Base-by-base conservation (phyloP, 305 asterid species). In the Solanum hybrid region DNA sequence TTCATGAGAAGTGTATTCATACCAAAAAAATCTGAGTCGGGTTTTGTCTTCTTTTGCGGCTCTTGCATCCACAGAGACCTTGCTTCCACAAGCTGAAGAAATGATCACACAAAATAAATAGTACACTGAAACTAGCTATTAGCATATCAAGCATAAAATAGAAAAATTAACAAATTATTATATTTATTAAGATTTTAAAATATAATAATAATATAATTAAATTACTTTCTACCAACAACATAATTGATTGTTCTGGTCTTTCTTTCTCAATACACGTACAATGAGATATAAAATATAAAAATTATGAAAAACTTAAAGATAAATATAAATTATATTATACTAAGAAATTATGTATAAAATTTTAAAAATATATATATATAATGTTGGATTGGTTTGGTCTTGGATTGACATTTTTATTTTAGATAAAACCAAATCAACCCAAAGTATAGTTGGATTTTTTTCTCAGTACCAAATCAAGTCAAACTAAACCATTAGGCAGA, bases 31-130 rank as follows among this genome's bases (percentile, higher is more conserved):
- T 93, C 90, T 84, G 94, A 90, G 65, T 93, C 93, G 26, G 93
- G 96, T 93, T 95, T 96, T 24, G 94, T 91, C 90, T 75, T 94
- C 93, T 95, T 96, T 90, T 97, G 93, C 95, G 96, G 94, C 92
- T 95, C 95, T 90, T 97, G 93, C 96, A 96, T 95, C 99, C 99
- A 97, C 96, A 93, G 93, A 51, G 94, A 92, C 92, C 99, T 93
- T 88, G 98, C 99, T 92, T 94, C 90, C 84, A 93, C 95, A 90
- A 96, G 91, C 99, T 97, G 95, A 90, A 29, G 75, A 88, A 80
- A 86, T 61, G 89, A 86, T 38, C 51, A 31, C 31, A 86, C 51
- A 86, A 37, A 29, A 65, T 84, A 17, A 84, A 51, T 34, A 84
- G 24, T 27, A 26, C 73, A 41, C 31, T 17, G 12, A 32, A 3